Conservation (phyloP, 2,329 filamentous ascomycete genomes). For the Epichloe gansuensis region DNA sequence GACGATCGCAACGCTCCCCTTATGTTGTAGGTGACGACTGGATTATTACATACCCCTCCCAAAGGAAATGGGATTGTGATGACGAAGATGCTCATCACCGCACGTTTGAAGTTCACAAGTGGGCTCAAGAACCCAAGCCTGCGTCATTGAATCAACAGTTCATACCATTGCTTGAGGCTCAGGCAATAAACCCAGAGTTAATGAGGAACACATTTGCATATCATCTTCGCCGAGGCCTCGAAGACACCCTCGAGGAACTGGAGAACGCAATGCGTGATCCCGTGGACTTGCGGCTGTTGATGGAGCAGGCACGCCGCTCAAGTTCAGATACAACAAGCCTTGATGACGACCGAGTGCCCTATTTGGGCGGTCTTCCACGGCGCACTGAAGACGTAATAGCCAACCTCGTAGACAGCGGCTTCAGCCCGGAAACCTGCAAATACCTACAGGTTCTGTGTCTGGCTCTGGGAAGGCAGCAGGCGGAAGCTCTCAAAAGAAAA, state of each 20-base stretch:
- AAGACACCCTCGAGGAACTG: conserved; percentile 39
- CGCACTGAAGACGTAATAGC: conserved; percentile 38
- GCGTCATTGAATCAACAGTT: conserved; percentile 56
- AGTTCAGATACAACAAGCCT: conserved; percentile 27
- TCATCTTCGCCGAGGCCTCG: conserved; percentile 37
- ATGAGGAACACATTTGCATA: conserved; percentile 38
- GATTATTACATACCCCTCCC: conserved; percentile 56
- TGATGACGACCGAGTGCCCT: conserved; percentile 27
- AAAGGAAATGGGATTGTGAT: conserved; percentile 53
- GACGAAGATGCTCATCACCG: conserved; percentile 36
- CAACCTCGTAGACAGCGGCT: conserved; percentile 47
- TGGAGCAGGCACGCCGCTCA: conserved; percentile 27
- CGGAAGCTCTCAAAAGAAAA: conserved; percentile 39
- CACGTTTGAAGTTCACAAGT: conserved; percentile 52
- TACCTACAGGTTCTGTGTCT: conserved; percentile 37
- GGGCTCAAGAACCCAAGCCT: conserved; percentile 20
- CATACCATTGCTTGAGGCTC: conserved; percentile 53
- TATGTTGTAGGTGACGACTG: conserved; percentile 34
- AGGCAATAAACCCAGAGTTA: conserved; percentile 30
- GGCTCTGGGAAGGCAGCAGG: conserved; percentile 37
- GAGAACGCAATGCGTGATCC: conserved; percentile 38
- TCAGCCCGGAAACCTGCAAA: conserved; percentile 35
- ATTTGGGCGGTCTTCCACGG: conserved; percentile 38
- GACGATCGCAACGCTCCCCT: conserved; percentile 21
- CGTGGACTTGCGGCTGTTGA: conserved; percentile 39